These are phyloP conservation scores for Mortierella sp. DNA, from an alignment of 371 early-diverging fungal species.

Conservation along the genomic window DNA sequence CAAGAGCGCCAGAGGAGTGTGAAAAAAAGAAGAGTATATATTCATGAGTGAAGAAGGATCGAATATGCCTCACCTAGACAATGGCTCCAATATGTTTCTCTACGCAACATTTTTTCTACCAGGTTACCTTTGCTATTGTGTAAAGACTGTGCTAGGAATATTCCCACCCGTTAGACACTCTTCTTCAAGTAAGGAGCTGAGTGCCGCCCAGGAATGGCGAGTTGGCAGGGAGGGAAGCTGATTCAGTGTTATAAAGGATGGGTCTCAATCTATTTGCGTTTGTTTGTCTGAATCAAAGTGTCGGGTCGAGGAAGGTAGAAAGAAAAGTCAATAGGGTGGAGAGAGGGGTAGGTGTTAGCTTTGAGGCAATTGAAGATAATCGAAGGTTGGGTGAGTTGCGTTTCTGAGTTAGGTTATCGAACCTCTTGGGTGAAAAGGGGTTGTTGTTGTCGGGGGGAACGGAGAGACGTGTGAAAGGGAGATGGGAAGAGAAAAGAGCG, in stretches of 20 bases:
- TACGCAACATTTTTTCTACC: neutral
- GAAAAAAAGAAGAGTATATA: neutral
- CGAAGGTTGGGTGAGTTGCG: too few relatives aligned
- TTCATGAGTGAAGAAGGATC: neutral
- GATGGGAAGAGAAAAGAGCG: neutral
- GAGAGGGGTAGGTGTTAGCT: too few relatives aligned
- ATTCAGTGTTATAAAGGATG: neutral
- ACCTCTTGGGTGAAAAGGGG: too few relatives aligned
- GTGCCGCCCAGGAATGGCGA: constrained; percentile 14
- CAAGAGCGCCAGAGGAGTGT: neutral
- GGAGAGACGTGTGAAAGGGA: neutral
- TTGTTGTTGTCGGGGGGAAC: neutral
- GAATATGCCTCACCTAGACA: neutral
- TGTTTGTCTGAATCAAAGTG: neutral
- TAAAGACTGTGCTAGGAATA: neutral
- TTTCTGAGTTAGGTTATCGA: too few relatives aligned
- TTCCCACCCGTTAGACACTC: constrained; percentile 9
- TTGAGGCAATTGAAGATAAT: neutral
- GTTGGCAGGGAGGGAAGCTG: neutral
- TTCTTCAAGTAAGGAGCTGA: neutral
- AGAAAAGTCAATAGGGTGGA: too few relatives aligned
- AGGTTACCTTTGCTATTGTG: neutral
- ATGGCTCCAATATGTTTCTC: neutral
- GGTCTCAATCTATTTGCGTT: constrained; percentile 1
- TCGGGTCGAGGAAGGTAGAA: neutral